Percentiles rank a stretch among this genome's conserved stretches.
phyloP scores from a whole-genome alignment of 2,329 filamentous ascomycete genomes.

The Colletotrichum euphorbiae region DNA sequence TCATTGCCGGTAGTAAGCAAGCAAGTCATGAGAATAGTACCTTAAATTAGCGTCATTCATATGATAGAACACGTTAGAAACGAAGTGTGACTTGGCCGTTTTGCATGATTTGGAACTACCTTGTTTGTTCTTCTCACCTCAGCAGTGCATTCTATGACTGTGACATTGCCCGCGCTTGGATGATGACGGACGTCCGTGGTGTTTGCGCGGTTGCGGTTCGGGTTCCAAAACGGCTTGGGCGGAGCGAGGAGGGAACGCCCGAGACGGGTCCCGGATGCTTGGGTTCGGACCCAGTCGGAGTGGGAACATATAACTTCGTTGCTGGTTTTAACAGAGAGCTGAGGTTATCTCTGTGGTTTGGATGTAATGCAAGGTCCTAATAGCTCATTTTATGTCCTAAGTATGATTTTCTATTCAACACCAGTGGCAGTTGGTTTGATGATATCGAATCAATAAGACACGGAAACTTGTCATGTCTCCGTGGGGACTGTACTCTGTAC shows the following conservation, averaged over 20 bases:
- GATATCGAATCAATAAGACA: neutral
- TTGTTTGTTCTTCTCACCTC: neutral
- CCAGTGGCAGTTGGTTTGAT: neutral
- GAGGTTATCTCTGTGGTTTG: neutral
- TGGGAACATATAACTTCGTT: neutral
- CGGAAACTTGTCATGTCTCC: neutral
- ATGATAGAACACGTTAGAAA: neutral
- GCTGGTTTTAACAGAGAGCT: too few relatives aligned
- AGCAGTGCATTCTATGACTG: neutral
- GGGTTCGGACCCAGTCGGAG: constrained; percentile 3
- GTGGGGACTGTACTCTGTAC: neutral
- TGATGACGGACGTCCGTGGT: constrained; percentile 31
- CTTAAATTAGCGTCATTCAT: neutral
- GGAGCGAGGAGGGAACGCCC: constrained; percentile 12
- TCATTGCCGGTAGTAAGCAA: neutral
- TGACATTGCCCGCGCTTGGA: constrained; percentile 12
- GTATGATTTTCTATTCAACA: too few relatives aligned
- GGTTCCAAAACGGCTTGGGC: constrained; percentile 16
- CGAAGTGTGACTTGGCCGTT: neutral
- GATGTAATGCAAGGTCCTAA: neutral
- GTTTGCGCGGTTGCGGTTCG: neutral
- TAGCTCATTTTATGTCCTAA: neutral
- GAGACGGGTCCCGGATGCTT: neutral
- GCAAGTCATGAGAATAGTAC: neutral
- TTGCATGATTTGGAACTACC: neutral